Evolutionary conservation across 75 land plant species (phyloP).

Genomic region (Chamaecyparis obtusa): DNA sequence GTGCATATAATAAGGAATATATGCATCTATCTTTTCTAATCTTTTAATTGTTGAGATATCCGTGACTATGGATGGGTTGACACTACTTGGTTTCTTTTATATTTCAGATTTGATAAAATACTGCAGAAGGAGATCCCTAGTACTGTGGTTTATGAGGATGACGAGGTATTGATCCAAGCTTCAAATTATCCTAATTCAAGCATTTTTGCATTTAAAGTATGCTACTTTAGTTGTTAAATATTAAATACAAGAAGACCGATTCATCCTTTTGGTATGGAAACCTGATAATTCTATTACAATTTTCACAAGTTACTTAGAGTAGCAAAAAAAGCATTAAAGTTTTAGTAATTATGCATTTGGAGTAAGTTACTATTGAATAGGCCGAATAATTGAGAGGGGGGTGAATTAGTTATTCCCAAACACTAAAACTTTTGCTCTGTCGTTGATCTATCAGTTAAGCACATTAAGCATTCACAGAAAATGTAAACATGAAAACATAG

Average conservation of each 20-base stretch:
- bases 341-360: neutral
- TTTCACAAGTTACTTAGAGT: neutral
- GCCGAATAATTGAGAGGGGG: no score
- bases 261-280: neutral
- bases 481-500: no score
- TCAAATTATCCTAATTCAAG: neutral
- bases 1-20: neutral
- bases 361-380: neutral
- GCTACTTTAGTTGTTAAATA: neutral
- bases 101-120: conserved; percentile 45
- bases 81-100: neutral
- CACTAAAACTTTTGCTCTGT: no score
- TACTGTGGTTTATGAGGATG: conserved; percentile 42
- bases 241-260: neutral
- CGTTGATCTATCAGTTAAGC: no score
- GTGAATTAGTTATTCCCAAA: no score
- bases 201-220: neutral
- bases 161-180: neutral
- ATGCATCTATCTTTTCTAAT: neutral
- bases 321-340: neutral
- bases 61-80: neutral
- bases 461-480: no score
- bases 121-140: conserved; percentile 43
- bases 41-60: neutral
- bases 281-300: neutral